A percentile compares a stretch with the other conserved stretches of the same genome.
Conservation (phyloP, 495 filamentous ascomycete species). For the Achaetomiella virescens region DNA sequence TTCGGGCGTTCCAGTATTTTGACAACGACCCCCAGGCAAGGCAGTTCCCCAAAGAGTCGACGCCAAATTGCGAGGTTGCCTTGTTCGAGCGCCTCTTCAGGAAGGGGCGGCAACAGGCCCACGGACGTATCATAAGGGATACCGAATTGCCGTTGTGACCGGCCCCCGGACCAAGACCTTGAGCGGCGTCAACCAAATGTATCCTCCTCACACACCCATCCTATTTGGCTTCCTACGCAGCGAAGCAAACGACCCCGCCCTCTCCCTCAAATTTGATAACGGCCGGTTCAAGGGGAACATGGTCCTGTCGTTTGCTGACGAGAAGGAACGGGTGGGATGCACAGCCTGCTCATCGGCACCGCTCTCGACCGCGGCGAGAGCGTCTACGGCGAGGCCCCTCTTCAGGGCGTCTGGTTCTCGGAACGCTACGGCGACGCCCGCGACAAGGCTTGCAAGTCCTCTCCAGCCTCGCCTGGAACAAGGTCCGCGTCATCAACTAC, state of each 20-base stretch:
- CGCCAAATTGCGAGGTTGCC: slow-evolving; percentile 58
- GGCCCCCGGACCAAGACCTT: slow-evolving; percentile 68
- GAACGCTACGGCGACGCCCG: slow-evolving; percentile 41
- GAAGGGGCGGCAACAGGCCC: slow-evolving; percentile 61
- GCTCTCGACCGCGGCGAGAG: slow-evolving; percentile 52
- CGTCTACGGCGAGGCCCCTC: slow-evolving; percentile 54
- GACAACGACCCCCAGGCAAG: slow-evolving; percentile 57
- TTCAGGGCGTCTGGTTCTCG: slow-evolving; percentile 58
- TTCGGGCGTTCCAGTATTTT: slow-evolving; percentile 69
- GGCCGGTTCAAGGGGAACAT: slow-evolving; percentile 59
- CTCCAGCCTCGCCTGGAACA: slow-evolving; percentile 43
- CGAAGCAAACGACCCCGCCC: slow-evolving; percentile 57
- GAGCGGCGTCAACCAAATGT: slow-evolving; percentile 60
- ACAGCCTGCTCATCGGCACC: slow-evolving; percentile 64
- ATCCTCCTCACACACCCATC: slow-evolving; percentile 55
- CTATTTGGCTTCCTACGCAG: slow-evolving; percentile 67
- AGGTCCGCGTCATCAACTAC: slow-evolving; percentile 51
- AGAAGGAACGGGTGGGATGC: slow-evolving; percentile 59
- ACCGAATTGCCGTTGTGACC: slow-evolving; percentile 67
- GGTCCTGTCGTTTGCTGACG: slow-evolving; percentile 66
- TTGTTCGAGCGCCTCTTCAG: slow-evolving; percentile 63
- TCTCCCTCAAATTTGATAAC: slow-evolving; percentile 64
- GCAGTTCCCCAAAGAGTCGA: slow-evolving; percentile 66
- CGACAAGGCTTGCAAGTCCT: slow-evolving; percentile 38
- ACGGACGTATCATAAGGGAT: slow-evolving; percentile 65